Conservation (phyloP, 805 yeast species). For the Grigorovia humatica region DNA sequence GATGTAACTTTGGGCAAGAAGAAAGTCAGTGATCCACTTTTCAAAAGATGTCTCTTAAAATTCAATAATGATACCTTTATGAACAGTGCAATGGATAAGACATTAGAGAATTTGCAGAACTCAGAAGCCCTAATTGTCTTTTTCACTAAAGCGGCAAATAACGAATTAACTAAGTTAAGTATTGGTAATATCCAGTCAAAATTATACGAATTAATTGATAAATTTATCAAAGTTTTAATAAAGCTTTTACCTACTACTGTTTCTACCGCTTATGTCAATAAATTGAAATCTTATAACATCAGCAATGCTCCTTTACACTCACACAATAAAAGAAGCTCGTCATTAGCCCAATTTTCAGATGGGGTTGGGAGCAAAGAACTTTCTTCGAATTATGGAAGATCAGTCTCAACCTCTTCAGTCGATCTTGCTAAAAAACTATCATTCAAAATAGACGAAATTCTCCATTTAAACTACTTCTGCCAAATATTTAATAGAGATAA, state of each 20-base stretch:
- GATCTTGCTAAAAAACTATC: constrained; percentile 32
- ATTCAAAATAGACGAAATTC: constrained; percentile 45
- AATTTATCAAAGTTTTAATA: constrained; percentile 17
- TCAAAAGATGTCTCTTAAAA: constrained; percentile 48
- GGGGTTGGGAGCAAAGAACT: neutral
- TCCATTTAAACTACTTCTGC: constrained; percentile 38
- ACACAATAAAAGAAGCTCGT: constrained; percentile 1
- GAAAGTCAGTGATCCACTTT: constrained; percentile 32
- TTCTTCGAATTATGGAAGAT: neutral
- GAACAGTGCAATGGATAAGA: constrained; percentile 29
- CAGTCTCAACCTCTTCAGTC: neutral
- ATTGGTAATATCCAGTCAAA: constrained; percentile 18
- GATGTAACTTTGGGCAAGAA: constrained; percentile 37
- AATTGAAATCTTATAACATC: constrained; percentile 35
- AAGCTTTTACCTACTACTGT: constrained; percentile 8
- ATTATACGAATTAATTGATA: constrained; percentile 17
- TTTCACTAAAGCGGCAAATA: constrained; percentile 44
- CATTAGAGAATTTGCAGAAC: constrained; percentile 27
- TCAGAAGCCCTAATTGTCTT: constrained; percentile 40
- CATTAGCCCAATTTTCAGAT: neutral
- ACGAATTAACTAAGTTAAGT: constrained; percentile 37
- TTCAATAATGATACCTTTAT: constrained; percentile 49
- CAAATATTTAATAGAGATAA: constrained; percentile 41
- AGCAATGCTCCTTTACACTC: neutral
- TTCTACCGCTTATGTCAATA: constrained; percentile 22